Conservation (phyloP, 257 asterid species). For the Solanum piurae region DNA sequence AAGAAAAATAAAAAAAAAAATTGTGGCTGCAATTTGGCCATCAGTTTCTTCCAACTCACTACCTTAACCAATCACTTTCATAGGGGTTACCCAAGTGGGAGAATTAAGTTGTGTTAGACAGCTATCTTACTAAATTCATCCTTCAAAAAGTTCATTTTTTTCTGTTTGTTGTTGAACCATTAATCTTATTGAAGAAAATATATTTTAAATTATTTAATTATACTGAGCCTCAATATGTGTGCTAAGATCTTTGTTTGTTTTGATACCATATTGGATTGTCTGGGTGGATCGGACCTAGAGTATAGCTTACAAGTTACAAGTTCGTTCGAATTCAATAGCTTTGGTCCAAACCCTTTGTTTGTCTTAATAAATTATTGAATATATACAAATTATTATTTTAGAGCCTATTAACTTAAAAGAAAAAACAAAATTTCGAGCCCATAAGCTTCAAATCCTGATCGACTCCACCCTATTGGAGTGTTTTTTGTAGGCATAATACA, state of each 20-base stretch:
- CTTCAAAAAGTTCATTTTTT: not conserved
- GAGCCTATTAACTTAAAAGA: not conserved
- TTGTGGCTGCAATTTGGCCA: constrained; percentile 10
- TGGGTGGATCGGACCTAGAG: not conserved
- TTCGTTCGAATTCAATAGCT: not conserved
- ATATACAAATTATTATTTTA: not conserved
- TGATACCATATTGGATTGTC: not conserved
- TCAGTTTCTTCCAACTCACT: not conserved
- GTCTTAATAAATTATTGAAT: not conserved
- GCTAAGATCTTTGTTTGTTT: not conserved
- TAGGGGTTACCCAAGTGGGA: not conserved
- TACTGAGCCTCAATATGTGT: not conserved
- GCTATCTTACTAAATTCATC: not conserved
- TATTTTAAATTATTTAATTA: not conserved
- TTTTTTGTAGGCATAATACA: not conserved
- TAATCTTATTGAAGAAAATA: not conserved
- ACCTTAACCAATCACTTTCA: not conserved
- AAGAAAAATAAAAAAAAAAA: not conserved
- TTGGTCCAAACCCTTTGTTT: not conserved
- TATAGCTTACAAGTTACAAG: not conserved
- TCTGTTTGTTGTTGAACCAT: not conserved
- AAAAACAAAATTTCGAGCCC: not conserved
- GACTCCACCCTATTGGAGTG: not conserved
- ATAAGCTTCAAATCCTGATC: not conserved
- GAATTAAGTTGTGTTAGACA: constrained; percentile 6